Evolutionary conservation across 2,329 filamentous ascomycete species (phyloP), one percentile per base, ranked within the genome.

Genomic region (Lojkania enalia): DNA sequence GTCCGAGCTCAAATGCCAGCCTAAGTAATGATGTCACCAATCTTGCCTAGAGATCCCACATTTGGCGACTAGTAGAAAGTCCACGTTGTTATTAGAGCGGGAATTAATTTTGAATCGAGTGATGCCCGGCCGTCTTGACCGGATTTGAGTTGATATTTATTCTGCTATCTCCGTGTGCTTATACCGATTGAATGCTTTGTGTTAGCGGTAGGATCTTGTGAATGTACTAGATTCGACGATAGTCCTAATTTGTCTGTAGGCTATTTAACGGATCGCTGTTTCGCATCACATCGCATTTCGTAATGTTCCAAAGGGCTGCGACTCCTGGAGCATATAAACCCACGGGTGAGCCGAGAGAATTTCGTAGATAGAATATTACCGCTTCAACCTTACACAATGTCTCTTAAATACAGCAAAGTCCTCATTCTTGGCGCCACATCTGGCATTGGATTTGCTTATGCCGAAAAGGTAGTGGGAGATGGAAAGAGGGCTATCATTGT

Each of bases 381-480:
- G n/a, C 35, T 39, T 15, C 20, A 21, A 39, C 30, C 15, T 20
- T 54, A 20, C 42, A 65, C 44, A 48, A 71, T 77, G 76, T 56
- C 70, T 48, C 67, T 76, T 46, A 62, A 63, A 27, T 80, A 79
- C 67, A 76, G 75, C 51, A 78, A 79, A 60, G 70, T 79, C 15
- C 71, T 81, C 6, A 61, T 82, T 20, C 66, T 81, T 7, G 79
- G 79, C n/a, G 79, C 78, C 27, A 78, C 74, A 12, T 73, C 70
- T 13, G 76, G 77, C 20, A 77, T 79, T 37, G 76, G 79, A 37
- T 65, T 72, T 49, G 76, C 77, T 4, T 69, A 81, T 12, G 76
- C 78, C 3, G 67, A 72, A 20, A 74, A 72, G 51, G 62, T 81
- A 16, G 64, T 81, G 6, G 56, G 72, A 36, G 71, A 76, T 47